Conservation (phyloP, 352 stramenopile species). For the Pythium scleroteichum region DNA sequence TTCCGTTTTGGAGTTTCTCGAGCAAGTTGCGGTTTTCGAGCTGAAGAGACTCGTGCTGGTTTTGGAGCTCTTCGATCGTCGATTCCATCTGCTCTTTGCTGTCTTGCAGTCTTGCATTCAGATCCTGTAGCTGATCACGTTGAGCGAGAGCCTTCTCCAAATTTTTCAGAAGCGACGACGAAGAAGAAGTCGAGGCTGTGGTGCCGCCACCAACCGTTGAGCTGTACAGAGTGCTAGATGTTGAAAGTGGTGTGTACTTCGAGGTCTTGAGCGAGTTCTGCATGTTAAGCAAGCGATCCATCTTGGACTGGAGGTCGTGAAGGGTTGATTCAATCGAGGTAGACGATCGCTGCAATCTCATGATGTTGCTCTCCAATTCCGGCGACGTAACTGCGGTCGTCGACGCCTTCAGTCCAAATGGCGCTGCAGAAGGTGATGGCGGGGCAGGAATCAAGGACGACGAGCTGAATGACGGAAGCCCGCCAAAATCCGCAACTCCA, state of each 20-base stretch:
- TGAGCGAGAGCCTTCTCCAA: conserved; percentile 73
- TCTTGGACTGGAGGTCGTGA: conserved; percentile 76
- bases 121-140: conserved; percentile 64
- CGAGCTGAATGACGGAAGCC: conserved; percentile 14
- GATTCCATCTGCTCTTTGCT: conserved; percentile 54
- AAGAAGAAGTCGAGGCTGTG: conserved; percentile 16
- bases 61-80: conserved; percentile 57
- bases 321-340: conserved; percentile 77
- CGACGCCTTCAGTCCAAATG: conserved; percentile 26
- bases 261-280: conserved; percentile 49
- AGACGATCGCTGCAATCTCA: conserved; percentile 72
- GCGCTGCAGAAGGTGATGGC: conserved; percentile 24
- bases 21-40: conserved; percentile 67
- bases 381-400: conserved; percentile 12
- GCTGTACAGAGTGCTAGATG: conserved; percentile 30
- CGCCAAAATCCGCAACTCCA: background rate
- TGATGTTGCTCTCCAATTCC: conserved; percentile 65
- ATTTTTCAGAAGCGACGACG: conserved; percentile 61
- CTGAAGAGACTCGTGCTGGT: conserved; percentile 61
- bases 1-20: conserved; percentile 68
- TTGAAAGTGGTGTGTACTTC: conserved; percentile 39
- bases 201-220: conserved; percentile 34
- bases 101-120: conserved; percentile 49
- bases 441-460: conserved; percentile 26
- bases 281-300: conserved; percentile 71